A percentile compares a stretch with the other conserved stretches of the same genome.
Conservation (phyloP, 192 early-diverging fungal genomes). For the Paraglomus occultum region DNA sequence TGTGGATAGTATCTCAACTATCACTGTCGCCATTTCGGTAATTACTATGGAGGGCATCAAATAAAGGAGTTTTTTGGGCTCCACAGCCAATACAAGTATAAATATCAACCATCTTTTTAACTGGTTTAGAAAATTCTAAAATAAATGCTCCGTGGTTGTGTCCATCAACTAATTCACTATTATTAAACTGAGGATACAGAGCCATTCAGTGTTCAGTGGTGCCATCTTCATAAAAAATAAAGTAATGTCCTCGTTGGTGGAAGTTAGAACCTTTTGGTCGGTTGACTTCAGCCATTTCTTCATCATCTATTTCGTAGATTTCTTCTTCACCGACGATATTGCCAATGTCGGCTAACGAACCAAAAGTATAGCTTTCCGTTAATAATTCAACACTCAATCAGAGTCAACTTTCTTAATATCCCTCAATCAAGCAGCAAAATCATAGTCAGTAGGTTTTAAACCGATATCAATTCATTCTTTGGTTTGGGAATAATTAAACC, state of each 20-base stretch:
- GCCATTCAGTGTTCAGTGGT: constrained; percentile 8
- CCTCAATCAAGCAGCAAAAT: background rate
- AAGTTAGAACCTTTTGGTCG: background rate
- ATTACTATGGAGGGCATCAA: background rate
- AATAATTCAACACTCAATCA: constrained; percentile 9
- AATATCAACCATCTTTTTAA: background rate
- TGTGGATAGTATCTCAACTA: background rate
- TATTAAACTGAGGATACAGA: background rate
- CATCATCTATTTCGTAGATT: no score
- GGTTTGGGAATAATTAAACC: background rate
- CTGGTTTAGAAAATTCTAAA: constrained; percentile 2
- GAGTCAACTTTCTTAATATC: background rate
- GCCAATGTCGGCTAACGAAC: no score
- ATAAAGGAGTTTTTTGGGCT: background rate
- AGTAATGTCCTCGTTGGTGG: background rate
- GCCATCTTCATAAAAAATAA: constrained; percentile 9
- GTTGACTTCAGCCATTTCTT: no score
- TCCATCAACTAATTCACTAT: constrained; percentile 9
- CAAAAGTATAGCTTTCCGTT: no score
- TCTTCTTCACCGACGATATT: no score
- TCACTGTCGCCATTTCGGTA: background rate
- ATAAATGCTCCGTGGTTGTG: background rate
- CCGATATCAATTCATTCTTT: constrained; percentile 16
- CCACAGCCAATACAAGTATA: constrained; percentile 15
- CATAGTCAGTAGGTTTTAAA: background rate